phyloP scores from a whole-genome alignment of 1,284 basidiomycete genomes.

The Moesziomyces parantarcticus region DNA sequence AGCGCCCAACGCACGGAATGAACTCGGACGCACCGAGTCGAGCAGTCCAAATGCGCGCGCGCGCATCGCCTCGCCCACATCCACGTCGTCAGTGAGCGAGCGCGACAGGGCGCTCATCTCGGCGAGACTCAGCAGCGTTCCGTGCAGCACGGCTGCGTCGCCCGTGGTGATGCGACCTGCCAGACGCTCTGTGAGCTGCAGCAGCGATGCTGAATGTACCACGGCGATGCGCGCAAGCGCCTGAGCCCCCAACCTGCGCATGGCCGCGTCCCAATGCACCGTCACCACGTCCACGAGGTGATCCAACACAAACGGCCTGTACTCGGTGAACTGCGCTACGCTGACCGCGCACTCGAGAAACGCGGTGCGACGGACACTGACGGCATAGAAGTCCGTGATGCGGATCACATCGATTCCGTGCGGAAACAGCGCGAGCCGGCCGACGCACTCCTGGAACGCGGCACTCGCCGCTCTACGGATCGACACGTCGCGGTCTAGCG shows the following conservation, averaged over 20 bases:
- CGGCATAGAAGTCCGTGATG: slow-evolving; percentile 93
- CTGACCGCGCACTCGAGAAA: slow-evolving; percentile 85
- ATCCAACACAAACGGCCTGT: slow-evolving; percentile 77
- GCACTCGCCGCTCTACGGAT: slow-evolving; percentile 97
- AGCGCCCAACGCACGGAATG: slow-evolving; percentile 77
- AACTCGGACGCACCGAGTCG: slow-evolving; percentile 72
- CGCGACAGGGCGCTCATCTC: slow-evolving; percentile 74
- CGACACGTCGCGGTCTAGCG: slow-evolving; percentile 92
- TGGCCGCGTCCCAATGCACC: slow-evolving; percentile 87
- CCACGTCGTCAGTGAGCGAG: slow-evolving; percentile 69
- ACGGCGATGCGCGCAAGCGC: slow-evolving; percentile 79
- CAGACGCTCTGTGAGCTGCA: slow-evolving; percentile 68
- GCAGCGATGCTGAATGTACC: slow-evolving; percentile 73
- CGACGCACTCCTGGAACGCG: slow-evolving; percentile 96
- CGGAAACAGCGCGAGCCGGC: slow-evolving; percentile 82
- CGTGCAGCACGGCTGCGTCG: slow-evolving; percentile 82
- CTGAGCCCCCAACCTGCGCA: slow-evolving; percentile 83
- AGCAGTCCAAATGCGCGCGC: slow-evolving; percentile 72
- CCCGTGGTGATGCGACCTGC: slow-evolving; percentile 18
- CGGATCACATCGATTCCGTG: slow-evolving; percentile 92
- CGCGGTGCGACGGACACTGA: slow-evolving; percentile 84
- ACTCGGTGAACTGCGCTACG: slow-evolving; percentile 85
- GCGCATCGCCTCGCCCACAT: slow-evolving; percentile 5
- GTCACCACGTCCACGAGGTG: slow-evolving; percentile 81
- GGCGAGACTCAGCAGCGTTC: slow-evolving; percentile 79